Base-by-base conservation (phyloP, 208 protist genomes). In the Hexamita inflata region DNA sequence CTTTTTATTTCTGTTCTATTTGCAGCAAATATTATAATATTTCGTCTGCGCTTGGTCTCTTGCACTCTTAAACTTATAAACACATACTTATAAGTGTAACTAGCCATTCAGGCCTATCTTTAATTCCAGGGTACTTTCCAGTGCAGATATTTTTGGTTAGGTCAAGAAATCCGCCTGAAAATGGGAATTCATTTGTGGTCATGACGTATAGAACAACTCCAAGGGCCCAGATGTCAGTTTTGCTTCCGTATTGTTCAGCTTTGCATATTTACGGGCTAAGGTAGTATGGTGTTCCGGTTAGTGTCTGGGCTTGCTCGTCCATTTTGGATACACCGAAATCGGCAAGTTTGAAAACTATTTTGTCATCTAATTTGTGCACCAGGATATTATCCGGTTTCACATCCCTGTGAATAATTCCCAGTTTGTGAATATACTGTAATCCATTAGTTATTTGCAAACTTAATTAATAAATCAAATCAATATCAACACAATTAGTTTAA, bases 241-340 rank as follows among this genome's bases (percentile, higher is more conserved):
- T 92, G 81, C 88, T 89, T 81, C 92, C 92, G 85, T 94, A 94
- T 53, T 88, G 87, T 82, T 89, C 87, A 84, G 87, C 92, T 80
- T 92, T 84, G 85, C 89, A 93, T 65, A 95, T 82, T 85, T 95
- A 90, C 26, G 91, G 92, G 13, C 87, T 91, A 81, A 95, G 90
- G 82, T 95, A 95, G 83, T 94, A 94, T 41, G 91, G 91, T n/a
- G 91, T 94, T 32, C 92, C 92, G 73, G 92, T 90, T 42, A 93
- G 85, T 19, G 91, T 94, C 24, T 59, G 35, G 35, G 80, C 80
- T 4, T 81, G 38, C n/a, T 75, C 58, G 26, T 53, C 30, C 0
- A 42, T 58, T 2, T 75, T 68, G 58, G 80, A 45, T n/a, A 82
- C 76, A 59, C 80, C 80, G 45, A 82, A 45, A 61, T 70, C 64